Base-by-base conservation (phyloP, 1,284 basidiomycete species). In the Cystobasidium slooffiae region DNA sequence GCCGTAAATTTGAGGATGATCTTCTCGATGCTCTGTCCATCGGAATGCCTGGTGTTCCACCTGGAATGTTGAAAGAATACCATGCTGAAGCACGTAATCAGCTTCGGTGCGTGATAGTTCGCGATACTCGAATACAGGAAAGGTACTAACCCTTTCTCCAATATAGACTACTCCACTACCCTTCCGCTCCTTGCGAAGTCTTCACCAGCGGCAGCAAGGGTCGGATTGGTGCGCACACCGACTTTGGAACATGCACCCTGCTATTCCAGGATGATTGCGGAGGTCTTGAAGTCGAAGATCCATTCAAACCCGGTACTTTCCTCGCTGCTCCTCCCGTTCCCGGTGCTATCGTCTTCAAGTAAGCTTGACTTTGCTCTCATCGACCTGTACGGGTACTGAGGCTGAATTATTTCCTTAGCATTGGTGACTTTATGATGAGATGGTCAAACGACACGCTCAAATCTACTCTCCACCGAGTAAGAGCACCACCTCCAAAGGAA, bases 381-480 rank as follows among this genome's bases (percentile, higher is more conserved):
- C n/a, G 16, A 12, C 37, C 9, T 10, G 6, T 37, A 43, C 12
- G 41, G 8, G 6, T 61, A 12, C 16, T 44, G 24, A 20, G 9
- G 24, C 24, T 20, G 39, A 12, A 37, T 46, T n/a, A 22, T 8
- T 8, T 24, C n/a, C 14, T 14, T 43, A 68, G 53, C 52, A 56
- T 68, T 20, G 65, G 65, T 24, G 65, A 68, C 37, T 68, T 52
- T 39, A 52, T 68, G 51, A 44, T 44, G 49, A 31, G 65, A 24
- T 68, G 65, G 65, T 53, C 49, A 12, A 68, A 68, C 44, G 65
- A 68, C 47, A 55, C 51, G 20, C 65, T 68, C 65, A 68, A 52
- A 52, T 68, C 65, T 14, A 68, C 65, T 6, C 14, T 53, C 31
- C 65, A 68, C 24, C 65, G 65, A 14, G 65, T 68, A 5, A 2